phyloP scores from a whole-genome alignment of 1,284 basidiomycete species.

The Somion occarium region DNA sequence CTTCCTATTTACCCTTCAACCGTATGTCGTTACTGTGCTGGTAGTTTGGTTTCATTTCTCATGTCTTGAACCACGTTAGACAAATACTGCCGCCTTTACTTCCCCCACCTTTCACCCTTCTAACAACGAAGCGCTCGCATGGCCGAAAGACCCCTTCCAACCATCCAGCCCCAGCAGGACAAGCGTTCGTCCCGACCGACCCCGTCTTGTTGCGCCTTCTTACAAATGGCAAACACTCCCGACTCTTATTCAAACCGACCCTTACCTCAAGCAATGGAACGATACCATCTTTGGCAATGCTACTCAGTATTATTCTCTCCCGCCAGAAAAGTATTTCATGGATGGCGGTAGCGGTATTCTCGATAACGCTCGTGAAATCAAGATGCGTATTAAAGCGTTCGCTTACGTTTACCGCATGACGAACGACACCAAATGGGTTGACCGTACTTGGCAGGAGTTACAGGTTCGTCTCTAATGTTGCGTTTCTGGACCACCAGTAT shows the following conservation, averaged over 20 bases:
- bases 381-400: conserved; percentile 90
- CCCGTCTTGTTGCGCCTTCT: conserved; percentile 85
- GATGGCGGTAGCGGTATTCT: conserved; percentile 92
- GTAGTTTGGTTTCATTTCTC: neutral
- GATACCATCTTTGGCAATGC: conserved; percentile 90
- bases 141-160: conserved; percentile 75
- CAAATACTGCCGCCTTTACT: conserved; percentile 74
- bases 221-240: conserved; percentile 92
- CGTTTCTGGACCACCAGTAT: neutral
- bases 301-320: conserved; percentile 55
- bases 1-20: conserved; percentile 87
- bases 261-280: conserved; percentile 90
- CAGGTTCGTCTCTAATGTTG: conserved; percentile 43
- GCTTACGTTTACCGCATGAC: conserved; percentile 90
- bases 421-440: conserved; percentile 84
- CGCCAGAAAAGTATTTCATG: conserved; percentile 67
- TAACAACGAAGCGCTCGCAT: conserved; percentile 46
- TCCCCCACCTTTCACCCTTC: conserved; percentile 66
- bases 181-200: conserved; percentile 72
- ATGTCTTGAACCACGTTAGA: conserved; percentile 39
- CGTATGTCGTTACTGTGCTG: conserved; percentile 41
- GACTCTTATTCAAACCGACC: conserved; percentile 75
- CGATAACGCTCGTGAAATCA: conserved; percentile 87
- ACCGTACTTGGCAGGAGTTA: conserved; percentile 83
- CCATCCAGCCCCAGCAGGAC: conserved; percentile 58